These are phyloP conservation scores for Carallia pectinifolia DNA, from an alignment of 345 rosid species.

Conservation along the genomic window DNA sequence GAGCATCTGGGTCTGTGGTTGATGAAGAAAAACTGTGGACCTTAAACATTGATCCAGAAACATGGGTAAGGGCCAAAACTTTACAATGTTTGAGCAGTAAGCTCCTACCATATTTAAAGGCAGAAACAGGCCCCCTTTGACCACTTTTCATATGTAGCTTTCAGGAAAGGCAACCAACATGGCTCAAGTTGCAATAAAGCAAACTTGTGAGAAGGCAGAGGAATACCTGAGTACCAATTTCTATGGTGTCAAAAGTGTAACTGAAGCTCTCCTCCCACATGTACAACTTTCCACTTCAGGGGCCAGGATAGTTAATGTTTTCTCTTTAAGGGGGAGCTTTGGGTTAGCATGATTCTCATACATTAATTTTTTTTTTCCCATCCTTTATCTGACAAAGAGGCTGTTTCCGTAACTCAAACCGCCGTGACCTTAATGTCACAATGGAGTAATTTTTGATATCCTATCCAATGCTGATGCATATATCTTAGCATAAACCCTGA, in stretches of 20 bases:
- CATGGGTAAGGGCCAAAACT: constrained; percentile 32
- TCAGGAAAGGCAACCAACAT: constrained; percentile 36
- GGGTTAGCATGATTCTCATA: constrained; percentile 17
- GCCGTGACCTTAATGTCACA: too few species aligned
- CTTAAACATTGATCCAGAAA: constrained; percentile 38
- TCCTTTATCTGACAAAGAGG: too few species aligned
- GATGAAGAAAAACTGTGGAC: constrained; percentile 42
- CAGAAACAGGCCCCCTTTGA: background rate
- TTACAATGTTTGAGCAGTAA: background rate
- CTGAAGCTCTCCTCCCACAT: constrained; percentile 45
- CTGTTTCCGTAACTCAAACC: too few species aligned
- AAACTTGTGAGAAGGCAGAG: constrained; percentile 38
- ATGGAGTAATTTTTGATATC: too few species aligned
- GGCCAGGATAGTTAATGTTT: constrained; percentile 50
- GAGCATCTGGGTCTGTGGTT: constrained; percentile 34
- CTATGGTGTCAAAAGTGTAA: constrained; percentile 38
- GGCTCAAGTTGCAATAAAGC: constrained; percentile 34
- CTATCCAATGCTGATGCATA: too few species aligned
- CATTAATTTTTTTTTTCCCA: too few species aligned
- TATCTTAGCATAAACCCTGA: too few species aligned
- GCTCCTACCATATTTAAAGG: background rate
- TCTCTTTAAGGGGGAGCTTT: constrained; percentile 50
- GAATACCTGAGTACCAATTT: constrained; percentile 52
- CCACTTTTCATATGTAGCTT: constrained; percentile 29
- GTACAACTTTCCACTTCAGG: constrained; percentile 44